Base-by-base conservation (phyloP, 2,329 filamentous ascomycete genomes). In the Scedosporium dehoogii region DNA sequence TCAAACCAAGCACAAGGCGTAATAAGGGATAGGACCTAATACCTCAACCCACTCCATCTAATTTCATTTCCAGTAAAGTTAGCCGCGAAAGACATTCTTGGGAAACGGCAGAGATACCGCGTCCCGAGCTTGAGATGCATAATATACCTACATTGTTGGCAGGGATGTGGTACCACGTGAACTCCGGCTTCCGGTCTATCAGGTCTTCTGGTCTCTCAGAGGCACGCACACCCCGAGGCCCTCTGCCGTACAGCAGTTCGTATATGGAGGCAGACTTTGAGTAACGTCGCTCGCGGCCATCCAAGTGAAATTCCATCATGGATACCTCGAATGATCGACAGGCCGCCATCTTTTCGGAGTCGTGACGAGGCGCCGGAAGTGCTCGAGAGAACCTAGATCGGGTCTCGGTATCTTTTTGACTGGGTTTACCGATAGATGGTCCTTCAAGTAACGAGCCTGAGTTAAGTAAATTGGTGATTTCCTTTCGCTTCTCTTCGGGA, bases 111-210 rank as follows among this genome's bases (percentile, higher is more conserved):
- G 33, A 38, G 10, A 38, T 38, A 4, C 10, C 9, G 33, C 10
- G 29, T 33, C 6, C 29, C 6, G 29, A 33, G 33, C 9, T 38
- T 12, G 33, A 38, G 33, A 38, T 38, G 33, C 33, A 38, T 38
- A 38, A 10, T n/a, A 18, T 48, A 60, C 63, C 9, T 59, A 64
- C 63, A 55, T 64, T 65, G 25, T 65, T 65, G 3, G 55, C 27
- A 33, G 64, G 64, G 18, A 65, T 41, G 23, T 65, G 64, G 53
- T 65, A 65, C 64, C 64, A 65, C 1, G 64, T 65, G 33, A 60
- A 65, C 18, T 61, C 57, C 2, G 64, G 64, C 6, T 23, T 48
- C 44, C 44, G 44, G 16, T 4, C 16, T 3, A 18, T 18, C 21
- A 48, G 12, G n/a, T 48, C 44, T 14, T 48, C 21, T 18, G 44